Evolutionary conservation across 352 stramenopile species (phyloP).

Genomic region (Pythium rishiriense): DNA sequence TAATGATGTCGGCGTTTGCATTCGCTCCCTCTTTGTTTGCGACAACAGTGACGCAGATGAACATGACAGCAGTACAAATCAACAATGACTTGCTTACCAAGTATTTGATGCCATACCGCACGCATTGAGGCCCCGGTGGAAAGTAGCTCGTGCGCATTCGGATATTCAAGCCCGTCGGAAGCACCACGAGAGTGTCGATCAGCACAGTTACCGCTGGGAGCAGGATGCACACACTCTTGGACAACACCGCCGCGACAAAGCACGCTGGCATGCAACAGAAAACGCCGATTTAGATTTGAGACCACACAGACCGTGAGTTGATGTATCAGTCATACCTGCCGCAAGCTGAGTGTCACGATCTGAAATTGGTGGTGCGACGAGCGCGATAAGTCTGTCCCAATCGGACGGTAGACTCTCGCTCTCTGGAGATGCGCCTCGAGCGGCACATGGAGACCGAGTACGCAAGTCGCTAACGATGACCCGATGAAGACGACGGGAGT

Average conservation of each 20-base stretch:
- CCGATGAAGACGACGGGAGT: slow-evolving; percentile 16
- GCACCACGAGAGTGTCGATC: slow-evolving; percentile 36
- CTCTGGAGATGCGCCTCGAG: slow-evolving; percentile 20
- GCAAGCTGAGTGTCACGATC: slow-evolving; percentile 18
- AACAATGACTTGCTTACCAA: slow-evolving; percentile 30
- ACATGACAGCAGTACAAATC: slow-evolving; percentile 23
- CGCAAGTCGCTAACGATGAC: neutral
- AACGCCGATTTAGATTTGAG: too few species aligned
- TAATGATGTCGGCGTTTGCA: slow-evolving; percentile 42
- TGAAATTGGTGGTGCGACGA: slow-evolving; percentile 2
- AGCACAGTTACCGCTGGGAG: slow-evolving; percentile 39
- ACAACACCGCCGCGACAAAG: slow-evolving; percentile 46
- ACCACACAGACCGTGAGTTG: too few species aligned
- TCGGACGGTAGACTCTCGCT: slow-evolving; percentile 21
- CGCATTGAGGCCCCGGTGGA: neutral
- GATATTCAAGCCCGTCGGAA: slow-evolving; percentile 10
- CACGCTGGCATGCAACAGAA: slow-evolving; percentile 26
- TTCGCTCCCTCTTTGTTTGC: slow-evolving; percentile 48
- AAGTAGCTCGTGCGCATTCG: slow-evolving; percentile 9
- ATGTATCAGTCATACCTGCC: slow-evolving; percentile 20
- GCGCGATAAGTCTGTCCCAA: slow-evolving; percentile 9
- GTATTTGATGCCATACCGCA: slow-evolving; percentile 21
- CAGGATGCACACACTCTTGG: slow-evolving; percentile 56
- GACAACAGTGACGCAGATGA: slow-evolving; percentile 41
- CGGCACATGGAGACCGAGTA: slow-evolving; percentile 7